phyloP scores from a whole-genome alignment of 148 eudicot species.

The Rhododendron simsii region DNA sequence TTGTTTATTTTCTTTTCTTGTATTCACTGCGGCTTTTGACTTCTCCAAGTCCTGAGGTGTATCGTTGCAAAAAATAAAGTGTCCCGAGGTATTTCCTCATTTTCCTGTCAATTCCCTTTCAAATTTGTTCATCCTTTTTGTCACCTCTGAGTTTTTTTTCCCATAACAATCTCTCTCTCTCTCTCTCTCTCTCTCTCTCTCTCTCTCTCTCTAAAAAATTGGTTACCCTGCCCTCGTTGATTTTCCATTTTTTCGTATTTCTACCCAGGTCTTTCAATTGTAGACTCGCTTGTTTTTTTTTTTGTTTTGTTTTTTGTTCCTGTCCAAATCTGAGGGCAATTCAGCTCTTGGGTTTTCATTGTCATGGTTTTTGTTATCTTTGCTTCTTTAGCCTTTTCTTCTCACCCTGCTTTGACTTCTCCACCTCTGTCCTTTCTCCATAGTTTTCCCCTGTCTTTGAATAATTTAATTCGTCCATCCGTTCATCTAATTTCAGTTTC shows the following conservation, averaged over 20 bases:
- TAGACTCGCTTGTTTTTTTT: neutral
- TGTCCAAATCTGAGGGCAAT: neutral
- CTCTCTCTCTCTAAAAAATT: neutral
- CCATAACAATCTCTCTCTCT: neutral
- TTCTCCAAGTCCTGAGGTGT: neutral
- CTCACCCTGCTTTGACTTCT: conserved; percentile 2
- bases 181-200: neutral
- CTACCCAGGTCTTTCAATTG: neutral
- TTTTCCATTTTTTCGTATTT: neutral
- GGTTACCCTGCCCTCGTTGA: neutral
- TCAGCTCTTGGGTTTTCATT: neutral
- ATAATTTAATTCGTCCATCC: neutral
- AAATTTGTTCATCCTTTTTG: neutral
- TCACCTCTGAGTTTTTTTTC: neutral
- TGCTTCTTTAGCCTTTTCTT: neutral
- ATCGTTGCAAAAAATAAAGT: no score
- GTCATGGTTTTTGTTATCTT: neutral
- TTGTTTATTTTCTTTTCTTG: neutral
- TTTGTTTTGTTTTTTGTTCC: neutral
- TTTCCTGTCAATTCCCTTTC: neutral
- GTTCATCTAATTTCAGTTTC: neutral
- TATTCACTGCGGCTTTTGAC: neutral
- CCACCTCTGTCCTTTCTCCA: neutral
- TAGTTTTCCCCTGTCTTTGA: neutral
- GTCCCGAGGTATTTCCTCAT: neutral